Evolutionary conservation across 345 rosid species (phyloP).

Genomic region (Euphorbia tirucalli): DNA sequence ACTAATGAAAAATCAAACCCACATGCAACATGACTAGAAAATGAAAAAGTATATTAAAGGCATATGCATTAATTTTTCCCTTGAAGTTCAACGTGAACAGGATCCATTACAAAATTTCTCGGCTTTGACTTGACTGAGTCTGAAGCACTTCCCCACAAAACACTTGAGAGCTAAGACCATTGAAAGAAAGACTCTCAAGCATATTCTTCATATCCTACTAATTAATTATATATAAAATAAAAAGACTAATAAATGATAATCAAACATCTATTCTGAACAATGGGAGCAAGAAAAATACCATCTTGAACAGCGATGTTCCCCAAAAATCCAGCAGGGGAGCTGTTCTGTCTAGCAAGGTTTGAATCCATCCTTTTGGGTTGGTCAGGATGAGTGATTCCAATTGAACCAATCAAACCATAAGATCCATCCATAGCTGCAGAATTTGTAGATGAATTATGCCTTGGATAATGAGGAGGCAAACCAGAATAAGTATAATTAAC

Average conservation of each 20-base stretch:
- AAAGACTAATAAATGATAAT: background rate
- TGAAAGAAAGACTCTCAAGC: no score
- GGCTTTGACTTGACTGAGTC: no score
- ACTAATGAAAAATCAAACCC: no score
- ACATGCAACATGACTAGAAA: no score
- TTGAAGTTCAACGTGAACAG: no score
- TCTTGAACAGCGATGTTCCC: conserved; percentile 55
- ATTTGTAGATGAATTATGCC: conserved; percentile 42
- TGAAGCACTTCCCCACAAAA: no score
- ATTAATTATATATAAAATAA: background rate
- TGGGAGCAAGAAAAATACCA: conserved; percentile 49
- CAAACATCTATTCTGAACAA: background rate
- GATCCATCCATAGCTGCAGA: conserved; percentile 52
- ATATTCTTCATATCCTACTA: no score
- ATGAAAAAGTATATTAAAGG: no score
- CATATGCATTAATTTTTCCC: no score
- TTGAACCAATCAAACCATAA: conserved; percentile 37
- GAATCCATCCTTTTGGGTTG: conserved; percentile 44
- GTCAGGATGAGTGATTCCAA: conserved; percentile 36
- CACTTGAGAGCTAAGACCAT: no score
- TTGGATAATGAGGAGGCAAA: conserved; percentile 84
- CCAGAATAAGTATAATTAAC: conserved; percentile 42
- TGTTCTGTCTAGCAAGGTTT: conserved; percentile 62
- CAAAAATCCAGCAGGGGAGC: conserved; percentile 79
- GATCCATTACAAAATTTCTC: background rate